Conservation (phyloP, 805 yeast species). For the Hanseniaspora valbyensis region DNA sequence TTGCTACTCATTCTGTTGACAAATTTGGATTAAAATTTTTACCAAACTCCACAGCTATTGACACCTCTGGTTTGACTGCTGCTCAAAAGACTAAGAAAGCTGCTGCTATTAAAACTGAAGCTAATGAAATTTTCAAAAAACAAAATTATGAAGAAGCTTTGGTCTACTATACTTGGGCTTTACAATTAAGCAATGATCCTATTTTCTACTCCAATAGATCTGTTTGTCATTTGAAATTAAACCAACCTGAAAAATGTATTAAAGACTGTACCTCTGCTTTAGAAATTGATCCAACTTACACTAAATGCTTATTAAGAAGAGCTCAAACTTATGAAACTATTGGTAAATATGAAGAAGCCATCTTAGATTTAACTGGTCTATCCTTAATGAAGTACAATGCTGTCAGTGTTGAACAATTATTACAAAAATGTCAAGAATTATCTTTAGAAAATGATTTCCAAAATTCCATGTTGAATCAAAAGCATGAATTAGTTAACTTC, state of each 20-base stretch:
- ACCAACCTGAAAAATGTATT: slow-evolving; percentile 71
- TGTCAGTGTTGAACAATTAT: slow-evolving; percentile 61
- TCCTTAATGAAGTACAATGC: slow-evolving; percentile 73
- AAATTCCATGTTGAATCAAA: slow-evolving; percentile 56
- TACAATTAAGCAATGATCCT: slow-evolving; percentile 67
- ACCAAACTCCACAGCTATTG: slow-evolving; percentile 23
- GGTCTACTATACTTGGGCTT: slow-evolving; percentile 66
- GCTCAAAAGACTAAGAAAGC: slow-evolving; percentile 56
- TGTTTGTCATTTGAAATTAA: slow-evolving; percentile 81
- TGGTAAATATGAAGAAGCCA: slow-evolving; percentile 69
- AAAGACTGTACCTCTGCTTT: slow-evolving; percentile 82
- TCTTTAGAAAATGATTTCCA: slow-evolving; percentile 42
- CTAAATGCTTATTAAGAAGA: slow-evolving; percentile 86
- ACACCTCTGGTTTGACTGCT: slow-evolving; percentile 30
- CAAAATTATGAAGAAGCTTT: slow-evolving; percentile 69
- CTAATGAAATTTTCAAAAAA: slow-evolving; percentile 64
- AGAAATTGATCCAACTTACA: slow-evolving; percentile 74
- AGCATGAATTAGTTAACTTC: slow-evolving; percentile 57
- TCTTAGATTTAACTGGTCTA: slow-evolving; percentile 82
- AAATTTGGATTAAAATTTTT: slow-evolving; percentile 10
- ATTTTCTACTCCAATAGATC: slow-evolving; percentile 91
- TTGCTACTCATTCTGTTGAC: slow-evolving; percentile 14
- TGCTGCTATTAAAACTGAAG: slow-evolving; percentile 72
- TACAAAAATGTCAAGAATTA: slow-evolving; percentile 51
- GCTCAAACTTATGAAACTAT: slow-evolving; percentile 82